A percentile compares a stretch with the other conserved stretches of the same genome.
These are phyloP conservation scores for Candida namnaoensis DNA, from an alignment of 805 yeast species.

Conservation along the genomic window DNA sequence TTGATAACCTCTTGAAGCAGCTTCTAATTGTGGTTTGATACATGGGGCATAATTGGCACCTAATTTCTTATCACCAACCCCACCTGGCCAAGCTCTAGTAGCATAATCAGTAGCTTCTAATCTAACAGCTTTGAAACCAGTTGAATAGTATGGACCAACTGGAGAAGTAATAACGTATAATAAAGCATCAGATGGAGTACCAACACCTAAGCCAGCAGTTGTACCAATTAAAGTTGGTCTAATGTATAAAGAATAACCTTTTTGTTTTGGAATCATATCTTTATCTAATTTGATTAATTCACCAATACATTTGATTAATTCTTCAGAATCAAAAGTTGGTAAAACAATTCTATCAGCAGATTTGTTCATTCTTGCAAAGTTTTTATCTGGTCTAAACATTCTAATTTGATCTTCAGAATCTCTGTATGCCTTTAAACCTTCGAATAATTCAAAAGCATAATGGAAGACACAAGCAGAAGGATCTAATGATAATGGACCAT, in stretches of 20 bases:
- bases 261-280: slow-evolving; percentile 72
- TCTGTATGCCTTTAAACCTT: slow-evolving; percentile 90
- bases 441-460: slow-evolving; percentile 91
- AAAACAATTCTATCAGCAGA: slow-evolving; percentile 85
- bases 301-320: slow-evolving; percentile 66
- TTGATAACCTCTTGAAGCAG: slow-evolving; percentile 86
- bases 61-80: slow-evolving; percentile 90
- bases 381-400: slow-evolving; percentile 85
- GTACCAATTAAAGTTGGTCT: slow-evolving; percentile 97
- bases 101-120: slow-evolving; percentile 95
- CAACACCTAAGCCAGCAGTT: slow-evolving; percentile 79
- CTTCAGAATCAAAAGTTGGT: slow-evolving; percentile 78
- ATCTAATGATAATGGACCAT: slow-evolving; percentile 65
- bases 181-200: slow-evolving; percentile 72
- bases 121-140: slow-evolving; percentile 92
- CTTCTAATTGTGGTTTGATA: slow-evolving; percentile 81
- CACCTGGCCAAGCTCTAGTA: slow-evolving; percentile 99
- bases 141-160: slow-evolving; percentile 91
- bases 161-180: slow-evolving; percentile 88
- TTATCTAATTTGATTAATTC: slow-evolving; percentile 69
- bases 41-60: slow-evolving; percentile 99
- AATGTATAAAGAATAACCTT: slow-evolving; percentile 85
- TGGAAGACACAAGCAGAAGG: slow-evolving; percentile 91
- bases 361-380: slow-evolving; percentile 84
- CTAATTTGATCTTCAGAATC: slow-evolving; percentile 57